phyloP scores from a whole-genome alignment of 1,284 basidiomycete genomes.

The Puccinia polysora region DNA sequence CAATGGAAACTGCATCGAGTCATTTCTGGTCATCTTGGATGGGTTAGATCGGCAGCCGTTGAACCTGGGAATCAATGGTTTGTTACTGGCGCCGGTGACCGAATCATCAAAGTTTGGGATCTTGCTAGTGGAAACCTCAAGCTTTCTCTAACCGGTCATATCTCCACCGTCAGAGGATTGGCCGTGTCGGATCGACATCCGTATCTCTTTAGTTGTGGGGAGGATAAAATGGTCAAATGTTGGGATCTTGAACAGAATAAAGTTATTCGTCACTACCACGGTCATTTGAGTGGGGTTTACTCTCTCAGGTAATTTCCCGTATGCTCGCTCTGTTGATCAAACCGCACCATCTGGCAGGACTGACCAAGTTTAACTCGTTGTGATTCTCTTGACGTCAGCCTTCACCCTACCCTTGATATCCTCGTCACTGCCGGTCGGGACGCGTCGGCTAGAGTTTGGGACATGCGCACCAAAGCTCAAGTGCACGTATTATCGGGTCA shows the following conservation, averaged over 20 bases:
- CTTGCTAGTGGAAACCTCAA: slow-evolving; percentile 91
- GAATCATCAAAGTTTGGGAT: slow-evolving; percentile 99
- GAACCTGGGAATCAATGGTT: slow-evolving; percentile 99
- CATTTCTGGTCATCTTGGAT: slow-evolving; percentile 94
- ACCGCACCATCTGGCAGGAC: slow-evolving; percentile 4
- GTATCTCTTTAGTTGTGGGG: slow-evolving; percentile 93
- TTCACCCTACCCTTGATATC: slow-evolving; percentile 93
- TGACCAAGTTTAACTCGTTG: neutral
- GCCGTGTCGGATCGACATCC: slow-evolving; percentile 89
- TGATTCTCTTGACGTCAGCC: no score
- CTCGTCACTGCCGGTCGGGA: slow-evolving; percentile 92
- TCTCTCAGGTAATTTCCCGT: slow-evolving; percentile 59
- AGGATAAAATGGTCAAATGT: slow-evolving; percentile 99
- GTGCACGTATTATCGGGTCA: slow-evolving; percentile 91
- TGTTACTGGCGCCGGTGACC: slow-evolving; percentile 91
- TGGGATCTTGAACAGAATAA: slow-evolving; percentile 99
- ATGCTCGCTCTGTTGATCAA: neutral
- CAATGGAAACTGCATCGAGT: slow-evolving; percentile 92
- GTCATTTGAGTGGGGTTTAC: slow-evolving; percentile 94
- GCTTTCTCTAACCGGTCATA: slow-evolving; percentile 91
- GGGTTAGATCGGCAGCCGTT: slow-evolving; percentile 93
- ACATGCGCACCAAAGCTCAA: slow-evolving; percentile 95
- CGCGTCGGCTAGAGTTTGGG: slow-evolving; percentile 93
- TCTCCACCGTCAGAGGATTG: slow-evolving; percentile 89
- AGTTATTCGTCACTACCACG: slow-evolving; percentile 96